A percentile compares a stretch with the other conserved stretches of the same genome.
Evolutionary conservation across 768 basidiomycete species (phyloP).

Genomic region (Baorangia bicolor): DNA sequence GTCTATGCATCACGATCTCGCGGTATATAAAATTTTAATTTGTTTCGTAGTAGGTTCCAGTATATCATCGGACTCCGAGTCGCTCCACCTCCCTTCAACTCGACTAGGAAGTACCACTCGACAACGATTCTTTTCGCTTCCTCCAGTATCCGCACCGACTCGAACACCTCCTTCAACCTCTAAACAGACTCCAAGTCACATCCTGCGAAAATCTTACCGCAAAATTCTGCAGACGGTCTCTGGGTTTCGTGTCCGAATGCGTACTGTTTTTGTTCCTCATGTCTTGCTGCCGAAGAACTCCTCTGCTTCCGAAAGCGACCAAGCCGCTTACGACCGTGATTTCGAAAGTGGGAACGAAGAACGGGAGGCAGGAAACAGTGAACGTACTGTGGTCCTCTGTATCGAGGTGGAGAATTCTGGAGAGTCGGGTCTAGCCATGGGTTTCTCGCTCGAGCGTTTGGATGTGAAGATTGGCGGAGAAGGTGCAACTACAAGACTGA

Average conservation of each 20-base stretch:
- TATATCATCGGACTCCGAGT: constrained; percentile 35
- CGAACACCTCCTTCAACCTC: constrained; percentile 48
- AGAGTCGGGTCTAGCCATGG: constrained; percentile 55
- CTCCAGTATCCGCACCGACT: constrained; percentile 44
- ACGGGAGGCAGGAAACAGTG: constrained; percentile 68
- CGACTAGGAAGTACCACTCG: constrained; percentile 71
- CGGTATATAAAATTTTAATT: background rate
- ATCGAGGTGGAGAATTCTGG: constrained; percentile 87
- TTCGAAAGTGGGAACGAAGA: constrained; percentile 50
- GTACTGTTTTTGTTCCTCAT: constrained; percentile 90
- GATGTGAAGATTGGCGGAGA: constrained; percentile 75
- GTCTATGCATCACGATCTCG: constrained; percentile 15
- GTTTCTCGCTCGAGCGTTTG: constrained; percentile 75
- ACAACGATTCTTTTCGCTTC: constrained; percentile 62
- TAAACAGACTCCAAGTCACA: constrained; percentile 52
- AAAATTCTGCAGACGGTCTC: constrained; percentile 76
- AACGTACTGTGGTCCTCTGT: constrained; percentile 85
- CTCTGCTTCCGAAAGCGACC: constrained; percentile 23
- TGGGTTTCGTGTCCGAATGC: constrained; percentile 88
- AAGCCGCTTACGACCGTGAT: constrained; percentile 33
- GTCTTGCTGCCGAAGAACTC: constrained; percentile 57
- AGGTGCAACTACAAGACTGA: constrained; percentile 49
- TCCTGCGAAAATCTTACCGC: constrained; percentile 83
- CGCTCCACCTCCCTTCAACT: constrained; percentile 60
- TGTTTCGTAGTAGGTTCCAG: constrained; percentile 41